Evolutionary conservation across 495 filamentous ascomycete genomes (phyloP), one percentile per base, ranked within the genome.

Genomic region (Cladorrhinum samala): DNA sequence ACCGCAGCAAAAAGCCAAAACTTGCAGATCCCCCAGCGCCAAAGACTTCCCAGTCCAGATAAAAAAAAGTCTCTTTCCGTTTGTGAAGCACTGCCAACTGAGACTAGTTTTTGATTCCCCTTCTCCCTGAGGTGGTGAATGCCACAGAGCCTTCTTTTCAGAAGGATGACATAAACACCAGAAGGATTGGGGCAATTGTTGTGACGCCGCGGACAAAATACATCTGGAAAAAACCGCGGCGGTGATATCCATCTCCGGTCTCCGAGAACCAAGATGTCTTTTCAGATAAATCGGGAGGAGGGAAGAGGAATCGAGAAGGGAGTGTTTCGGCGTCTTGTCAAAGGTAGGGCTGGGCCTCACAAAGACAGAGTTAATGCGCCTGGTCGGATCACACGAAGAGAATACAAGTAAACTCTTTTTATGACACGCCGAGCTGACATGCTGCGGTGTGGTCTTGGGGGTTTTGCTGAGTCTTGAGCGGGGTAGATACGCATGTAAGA

Each of bases 31-130:
- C 65, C 66, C 63, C 63, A 63, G 61, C 53, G 56, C 58, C 66
- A 58, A 63, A n/a, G n/a, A n/a, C n/a, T 51, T 61, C 54, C 56
- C 70, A 46, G 53, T 65, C 55, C 69, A 50, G 50, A 45, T 50
- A 56, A 69, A 80, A 6, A 11, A 6, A 33, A 33, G 5, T 6
- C 78, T 85, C 82, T 76, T 65, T 77, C 73, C 71, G 80, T 88
- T 70, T 81, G 86, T 55, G 66, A 77, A 80, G 84, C 85, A 86
- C 78, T 81, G 77, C 83, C 84, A 81, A 86, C 83, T 66, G 68
- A 78, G 87, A 91, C 81, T 81, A 75, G 86, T 86, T 87, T 92
- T 91, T 90, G 86, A 77, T 87, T 91, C 85, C 85, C 24, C 45
- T 33, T 83, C 85, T 81, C 81, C 80, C 54, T 43, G 59, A n/a